A percentile compares a stretch with the other conserved stretches of the same genome.
Evolutionary conservation across 2,329 filamentous ascomycete genomes (phyloP).

Genomic region (Claviceps quebecensis): DNA sequence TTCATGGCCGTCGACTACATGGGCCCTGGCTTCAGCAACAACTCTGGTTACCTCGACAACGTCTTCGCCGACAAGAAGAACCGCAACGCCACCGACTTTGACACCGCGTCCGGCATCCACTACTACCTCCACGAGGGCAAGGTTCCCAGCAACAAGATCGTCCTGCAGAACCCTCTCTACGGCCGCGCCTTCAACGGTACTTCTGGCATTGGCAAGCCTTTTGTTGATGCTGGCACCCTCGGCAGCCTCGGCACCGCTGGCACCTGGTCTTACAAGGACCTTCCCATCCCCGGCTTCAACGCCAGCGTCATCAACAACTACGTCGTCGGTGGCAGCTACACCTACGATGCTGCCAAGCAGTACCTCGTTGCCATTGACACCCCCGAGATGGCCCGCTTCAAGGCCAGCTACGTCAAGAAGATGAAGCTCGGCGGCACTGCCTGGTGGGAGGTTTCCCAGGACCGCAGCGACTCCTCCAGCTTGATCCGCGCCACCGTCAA

Average conservation of each 20-base stretch:
- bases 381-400: slow-evolving; percentile 40
- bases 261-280: slow-evolving; percentile 58
- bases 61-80: slow-evolving; percentile 40
- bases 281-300: slow-evolving; percentile 40
- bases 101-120: slow-evolving; percentile 48
- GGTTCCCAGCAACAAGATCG: slow-evolving; percentile 49
- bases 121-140: slow-evolving; percentile 33
- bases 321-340: slow-evolving; percentile 47
- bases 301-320: slow-evolving; percentile 42
- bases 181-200: slow-evolving; percentile 60
- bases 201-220: slow-evolving; percentile 49
- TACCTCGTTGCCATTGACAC: slow-evolving; percentile 62
- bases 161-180: slow-evolving; percentile 66
- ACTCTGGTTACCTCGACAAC: slow-evolving; percentile 56
- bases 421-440: slow-evolving; percentile 58
- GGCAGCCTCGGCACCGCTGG: slow-evolving; percentile 42
- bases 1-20: slow-evolving; percentile 60
- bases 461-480: slow-evolving; percentile 37
- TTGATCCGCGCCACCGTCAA: slow-evolving; percentile 33
- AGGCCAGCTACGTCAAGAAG: slow-evolving; percentile 48
- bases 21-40: slow-evolving; percentile 46
- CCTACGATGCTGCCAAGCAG: slow-evolving; percentile 46
- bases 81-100: slow-evolving; percentile 50
- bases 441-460: slow-evolving; percentile 73
- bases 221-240: slow-evolving; percentile 42